Percentiles rank a stretch among this genome's conserved stretches.
Conservation (phyloP, 2,329 filamentous ascomycete genomes). For the Lomentospora prolificans region DNA sequence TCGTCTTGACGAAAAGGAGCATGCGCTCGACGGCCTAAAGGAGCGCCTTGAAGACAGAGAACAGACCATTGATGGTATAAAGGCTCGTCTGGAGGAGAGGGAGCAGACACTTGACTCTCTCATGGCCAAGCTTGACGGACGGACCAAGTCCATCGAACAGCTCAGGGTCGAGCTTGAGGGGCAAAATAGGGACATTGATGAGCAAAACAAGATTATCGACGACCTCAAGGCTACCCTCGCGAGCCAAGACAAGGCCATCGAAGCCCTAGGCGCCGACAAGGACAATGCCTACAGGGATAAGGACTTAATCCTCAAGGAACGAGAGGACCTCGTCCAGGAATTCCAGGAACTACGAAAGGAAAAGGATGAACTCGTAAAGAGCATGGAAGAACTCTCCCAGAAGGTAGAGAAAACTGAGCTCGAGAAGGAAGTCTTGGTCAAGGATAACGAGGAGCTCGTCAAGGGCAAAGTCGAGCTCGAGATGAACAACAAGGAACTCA, state of each 20-base stretch:
- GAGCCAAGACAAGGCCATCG: background rate
- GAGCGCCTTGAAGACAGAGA: background rate
- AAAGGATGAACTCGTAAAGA: background rate
- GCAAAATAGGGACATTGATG: background rate
- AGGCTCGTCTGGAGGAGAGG: background rate
- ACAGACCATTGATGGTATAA: background rate
- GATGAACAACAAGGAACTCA: background rate
- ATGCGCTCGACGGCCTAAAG: background rate
- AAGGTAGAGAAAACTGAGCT: background rate
- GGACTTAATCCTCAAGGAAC: background rate
- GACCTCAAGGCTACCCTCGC: slow-evolving; percentile 1
- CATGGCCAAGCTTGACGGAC: background rate
- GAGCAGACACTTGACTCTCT: background rate
- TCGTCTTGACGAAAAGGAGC: background rate
- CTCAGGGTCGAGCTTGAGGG: background rate
- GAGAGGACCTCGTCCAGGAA: background rate
- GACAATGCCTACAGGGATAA: background rate
- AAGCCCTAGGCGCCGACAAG: background rate
- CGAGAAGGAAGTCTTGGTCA: background rate
- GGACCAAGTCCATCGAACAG: background rate
- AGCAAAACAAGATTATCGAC: background rate
- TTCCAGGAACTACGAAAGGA: background rate
- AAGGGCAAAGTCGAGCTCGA: background rate
- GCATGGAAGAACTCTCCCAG: background rate
- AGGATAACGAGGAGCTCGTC: background rate